phyloP scores from a whole-genome alignment of 306 rosid species.

The Cicer yamashitae region DNA sequence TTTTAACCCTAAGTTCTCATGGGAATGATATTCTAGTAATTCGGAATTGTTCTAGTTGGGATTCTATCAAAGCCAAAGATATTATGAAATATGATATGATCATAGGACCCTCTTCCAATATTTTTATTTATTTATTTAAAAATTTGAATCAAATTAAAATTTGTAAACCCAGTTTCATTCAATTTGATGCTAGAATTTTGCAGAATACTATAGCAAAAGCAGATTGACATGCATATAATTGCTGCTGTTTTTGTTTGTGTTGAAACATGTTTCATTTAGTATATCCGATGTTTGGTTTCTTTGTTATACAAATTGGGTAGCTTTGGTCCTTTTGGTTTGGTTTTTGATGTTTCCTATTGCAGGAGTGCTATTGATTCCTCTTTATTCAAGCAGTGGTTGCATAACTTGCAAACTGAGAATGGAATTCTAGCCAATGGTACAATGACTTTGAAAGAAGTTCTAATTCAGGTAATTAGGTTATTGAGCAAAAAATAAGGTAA shows the following conservation, averaged over 20 bases:
- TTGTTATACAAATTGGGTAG: background rate
- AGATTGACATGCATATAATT: too few species aligned
- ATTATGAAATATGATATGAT: background rate
- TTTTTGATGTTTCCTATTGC: constrained; percentile 39
- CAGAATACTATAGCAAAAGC: too few species aligned
- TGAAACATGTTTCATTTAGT: too few species aligned
- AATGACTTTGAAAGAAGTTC: constrained; percentile 65
- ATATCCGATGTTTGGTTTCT: background rate
- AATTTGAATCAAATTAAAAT: background rate
- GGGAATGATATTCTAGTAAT: too few species aligned
- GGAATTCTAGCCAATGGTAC: constrained; percentile 72
- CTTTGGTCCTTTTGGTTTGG: background rate
- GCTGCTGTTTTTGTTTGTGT: too few species aligned
- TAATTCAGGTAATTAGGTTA: constrained; percentile 70
- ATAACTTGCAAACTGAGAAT: constrained; percentile 71
- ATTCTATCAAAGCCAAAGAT: too few species aligned
- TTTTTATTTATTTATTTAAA: background rate
- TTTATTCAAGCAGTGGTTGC: constrained; percentile 84
- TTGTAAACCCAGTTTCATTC: constrained; percentile 15
- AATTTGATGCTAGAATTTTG: constrained; percentile 10
- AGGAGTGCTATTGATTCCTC: constrained; percentile 88
- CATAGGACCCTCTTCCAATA: background rate
- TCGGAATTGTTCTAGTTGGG: too few species aligned
- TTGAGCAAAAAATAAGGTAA: background rate
- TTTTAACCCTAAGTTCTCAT: too few species aligned